Base-by-base conservation (phyloP, 305 asterid genomes). In the Fraxinus velutina region DNA sequence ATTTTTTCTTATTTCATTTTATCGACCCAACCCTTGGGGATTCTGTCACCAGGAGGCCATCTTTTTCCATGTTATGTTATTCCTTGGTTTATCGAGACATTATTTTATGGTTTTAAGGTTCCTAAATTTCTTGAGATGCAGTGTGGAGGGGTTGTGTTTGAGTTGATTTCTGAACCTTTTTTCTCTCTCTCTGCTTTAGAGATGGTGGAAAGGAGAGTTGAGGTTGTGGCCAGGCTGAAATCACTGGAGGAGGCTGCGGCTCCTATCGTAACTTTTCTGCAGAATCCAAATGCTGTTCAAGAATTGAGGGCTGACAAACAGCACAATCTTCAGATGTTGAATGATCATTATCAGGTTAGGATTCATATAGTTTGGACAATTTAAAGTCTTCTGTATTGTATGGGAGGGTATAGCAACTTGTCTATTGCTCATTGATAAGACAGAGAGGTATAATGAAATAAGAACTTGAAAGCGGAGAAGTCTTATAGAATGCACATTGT, bases 251-350 rank as follows among this genome's bases (percentile, higher is more conserved):
- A 96, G 81, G 93, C 89, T 27, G 99, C 98, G 15, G 95, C 97
- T 70, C 97, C 98, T 10, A 89, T 94, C 85, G 66, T 94, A 82
- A 86, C 86, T 4, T 96, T 96, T 87, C 83, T 96, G 89, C 98
- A 90, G 93, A 94, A 96, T 81, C 92, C 97, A 77, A 93, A 78
- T 84, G 97, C 98, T 80, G 78, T 74, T 77, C 97, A 90, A 88
- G 99, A 96, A 87, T 81, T 96, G 83, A 96, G 98, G 82, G 87
- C 93, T 81, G 99, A 96, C 83, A 96, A 94, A 80, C 98, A 94
- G 89, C 84, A 93, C 88, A 92, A 93, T 86, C 96, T 96, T 83
- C 98, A 92, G 90, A 89, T 96, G 94, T 98, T 96, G 76, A 89
- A 82, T 17, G 99, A 96, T 29, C 95, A 94, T 0, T 94, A 93